Conservation (phyloP, 768 basidiomycete genomes). For the Naematelia encephala region DNA sequence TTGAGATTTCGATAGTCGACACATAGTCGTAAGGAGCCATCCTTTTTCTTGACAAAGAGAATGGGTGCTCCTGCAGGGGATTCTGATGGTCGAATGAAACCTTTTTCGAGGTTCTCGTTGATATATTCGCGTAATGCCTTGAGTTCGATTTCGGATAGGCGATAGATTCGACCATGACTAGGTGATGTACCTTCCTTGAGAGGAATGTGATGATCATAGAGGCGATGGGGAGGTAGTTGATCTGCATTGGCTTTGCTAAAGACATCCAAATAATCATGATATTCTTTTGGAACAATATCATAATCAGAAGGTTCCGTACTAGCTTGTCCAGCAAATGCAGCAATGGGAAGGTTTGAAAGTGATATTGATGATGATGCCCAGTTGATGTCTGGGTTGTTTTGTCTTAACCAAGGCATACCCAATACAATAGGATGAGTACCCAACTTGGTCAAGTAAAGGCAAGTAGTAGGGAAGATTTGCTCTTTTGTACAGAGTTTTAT, state of each 20-base stretch:
- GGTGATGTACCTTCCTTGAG: conserved; percentile 24
- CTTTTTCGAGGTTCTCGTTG: conserved; percentile 49
- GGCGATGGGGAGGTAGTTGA: conserved; percentile 11
- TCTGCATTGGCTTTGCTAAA: conserved; percentile 12
- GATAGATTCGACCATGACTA: conserved; percentile 49
- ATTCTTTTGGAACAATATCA: conserved; percentile 6
- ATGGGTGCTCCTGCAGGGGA: conserved; percentile 33
- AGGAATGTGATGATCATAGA: conserved; percentile 13
- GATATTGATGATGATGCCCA: no score
- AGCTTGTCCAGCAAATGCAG: no score
- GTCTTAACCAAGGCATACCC: conserved; percentile 8
- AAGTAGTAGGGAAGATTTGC: neutral
- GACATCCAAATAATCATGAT: conserved; percentile 9
- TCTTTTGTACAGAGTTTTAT: neutral
- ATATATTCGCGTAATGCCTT: conserved; percentile 51
- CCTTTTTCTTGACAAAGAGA: conserved; percentile 53
- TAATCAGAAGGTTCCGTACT: no score
- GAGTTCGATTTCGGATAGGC: conserved; percentile 48
- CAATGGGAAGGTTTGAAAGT: no score
- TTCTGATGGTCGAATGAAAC: conserved; percentile 13
- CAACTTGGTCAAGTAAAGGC: no score
- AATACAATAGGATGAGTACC: conserved; percentile 3
- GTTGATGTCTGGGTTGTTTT: conserved; percentile 1
- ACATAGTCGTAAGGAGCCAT: conserved; percentile 43
- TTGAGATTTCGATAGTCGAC: conserved; percentile 49